A percentile compares a stretch with the other conserved stretches of the same genome.
Evolutionary conservation across 2,329 filamentous ascomycete species (phyloP).

Genomic region (Aspergillus sp.): DNA sequence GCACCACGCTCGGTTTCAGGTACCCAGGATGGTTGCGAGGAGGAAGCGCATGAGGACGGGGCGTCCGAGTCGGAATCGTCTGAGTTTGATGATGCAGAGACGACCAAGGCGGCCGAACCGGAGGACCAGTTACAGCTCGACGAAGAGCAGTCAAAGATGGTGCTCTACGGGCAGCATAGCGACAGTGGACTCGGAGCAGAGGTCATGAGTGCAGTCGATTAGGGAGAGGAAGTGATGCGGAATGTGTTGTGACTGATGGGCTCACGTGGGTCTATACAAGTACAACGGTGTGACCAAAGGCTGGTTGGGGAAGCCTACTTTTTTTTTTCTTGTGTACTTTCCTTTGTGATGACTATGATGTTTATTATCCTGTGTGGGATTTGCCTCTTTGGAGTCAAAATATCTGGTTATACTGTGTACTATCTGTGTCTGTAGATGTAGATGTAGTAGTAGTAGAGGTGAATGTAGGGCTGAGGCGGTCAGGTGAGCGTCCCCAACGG

Average conservation of each 20-base stretch:
- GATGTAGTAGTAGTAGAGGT: background rate
- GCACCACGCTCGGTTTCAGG: constrained; percentile 9
- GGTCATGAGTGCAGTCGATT: constrained; percentile 20
- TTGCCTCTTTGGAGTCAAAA: background rate
- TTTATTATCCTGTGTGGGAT: background rate
- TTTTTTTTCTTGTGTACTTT: constrained; percentile 20
- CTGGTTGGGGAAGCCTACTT: background rate
- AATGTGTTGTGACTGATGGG: background rate
- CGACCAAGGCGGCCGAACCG: constrained; percentile 15
- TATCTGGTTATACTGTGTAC: background rate
- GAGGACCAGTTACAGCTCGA: constrained; percentile 15
- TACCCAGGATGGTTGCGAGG: constrained; percentile 10
- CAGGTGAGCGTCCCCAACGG: constrained; percentile 14
- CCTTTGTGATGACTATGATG: constrained; percentile 16
- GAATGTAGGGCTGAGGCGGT: background rate
- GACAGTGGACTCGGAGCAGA: constrained; percentile 31
- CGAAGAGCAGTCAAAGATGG: constrained; percentile 24
- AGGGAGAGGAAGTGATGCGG: background rate
- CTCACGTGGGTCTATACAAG: background rate
- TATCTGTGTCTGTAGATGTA: background rate
- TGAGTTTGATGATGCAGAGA: constrained; percentile 10
- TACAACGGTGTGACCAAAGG: background rate
- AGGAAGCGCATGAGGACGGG: constrained; percentile 5
- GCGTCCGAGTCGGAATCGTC: constrained; percentile 3
- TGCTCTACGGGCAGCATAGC: constrained; percentile 25